Conservation (phyloP, 2,329 filamentous ascomycete species). For the Fusarium citri region DNA sequence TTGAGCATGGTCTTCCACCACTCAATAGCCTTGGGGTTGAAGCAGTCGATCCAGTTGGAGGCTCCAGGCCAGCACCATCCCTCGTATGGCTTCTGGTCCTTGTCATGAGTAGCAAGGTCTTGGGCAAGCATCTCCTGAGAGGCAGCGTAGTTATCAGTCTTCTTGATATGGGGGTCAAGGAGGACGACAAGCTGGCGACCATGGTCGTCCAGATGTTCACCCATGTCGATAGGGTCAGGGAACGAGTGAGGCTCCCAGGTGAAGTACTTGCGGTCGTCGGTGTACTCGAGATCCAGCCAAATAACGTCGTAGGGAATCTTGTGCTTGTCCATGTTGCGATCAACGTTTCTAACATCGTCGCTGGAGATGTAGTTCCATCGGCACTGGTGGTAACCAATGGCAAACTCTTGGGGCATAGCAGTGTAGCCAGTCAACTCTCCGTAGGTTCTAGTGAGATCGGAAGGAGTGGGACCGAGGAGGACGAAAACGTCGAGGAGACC, state of each 20-base stretch:
- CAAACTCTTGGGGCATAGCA: conserved; percentile 90
- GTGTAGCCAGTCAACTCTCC: conserved; percentile 92
- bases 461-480: conserved; percentile 88
- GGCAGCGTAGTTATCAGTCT: conserved; percentile 80
- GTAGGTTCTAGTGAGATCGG: conserved; percentile 84
- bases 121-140: conserved; percentile 86
- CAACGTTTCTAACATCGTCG: conserved; percentile 96
- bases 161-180: conserved; percentile 98
- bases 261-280: conserved; percentile 97
- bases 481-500: conserved; percentile 93
- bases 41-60: conserved; percentile 95
- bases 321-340: conserved; percentile 94
- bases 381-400: conserved; percentile 95
- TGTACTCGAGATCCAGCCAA: conserved; percentile 98
- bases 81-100: conserved; percentile 88
- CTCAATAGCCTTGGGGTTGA: conserved; percentile 88
- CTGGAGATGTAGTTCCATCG: conserved; percentile 99
- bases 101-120: conserved; percentile 86
- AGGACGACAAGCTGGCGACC: conserved; percentile 93
- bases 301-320: conserved; percentile 98
- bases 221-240: conserved; percentile 85
- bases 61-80: conserved; percentile 99
- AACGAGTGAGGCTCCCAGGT: conserved; percentile 95
- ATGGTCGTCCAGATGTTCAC: conserved; percentile 84
- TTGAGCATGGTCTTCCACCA: conserved; percentile 95